Evolutionary conservation across 179 eudicot genomes (phyloP).

Genomic region (Vitellaria paradoxa): DNA sequence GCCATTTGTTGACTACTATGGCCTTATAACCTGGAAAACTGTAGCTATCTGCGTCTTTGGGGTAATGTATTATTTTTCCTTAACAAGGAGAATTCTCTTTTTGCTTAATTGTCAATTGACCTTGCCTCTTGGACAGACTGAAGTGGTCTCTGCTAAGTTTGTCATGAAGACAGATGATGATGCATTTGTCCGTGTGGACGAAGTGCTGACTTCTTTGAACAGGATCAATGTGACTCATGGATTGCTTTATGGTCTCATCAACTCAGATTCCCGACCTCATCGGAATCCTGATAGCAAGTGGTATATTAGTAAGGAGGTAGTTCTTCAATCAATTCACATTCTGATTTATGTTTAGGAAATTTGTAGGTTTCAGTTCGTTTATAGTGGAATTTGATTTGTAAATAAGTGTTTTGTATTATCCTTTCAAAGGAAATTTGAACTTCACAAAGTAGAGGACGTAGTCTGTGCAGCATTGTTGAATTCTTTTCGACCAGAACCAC

Average conservation of each 20-base stretch:
- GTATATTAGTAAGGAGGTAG: conserved; percentile 83
- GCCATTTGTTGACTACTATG: conserved; percentile 96
- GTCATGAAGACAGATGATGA: conserved; percentile 98
- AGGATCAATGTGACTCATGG: conserved; percentile 58
- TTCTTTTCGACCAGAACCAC: not conserved
- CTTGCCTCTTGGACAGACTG: conserved; percentile 49
- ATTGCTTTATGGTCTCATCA: conserved; percentile 87
- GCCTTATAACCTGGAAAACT: conserved; percentile 91
- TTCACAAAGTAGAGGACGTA: not conserved
- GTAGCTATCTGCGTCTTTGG: conserved; percentile 89
- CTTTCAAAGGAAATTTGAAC: not conserved
- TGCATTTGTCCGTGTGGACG: conserved; percentile 94
- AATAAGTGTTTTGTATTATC: not conserved
- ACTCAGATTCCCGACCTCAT: conserved; percentile 77
- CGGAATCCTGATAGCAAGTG: conserved; percentile 88
- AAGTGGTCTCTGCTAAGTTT: conserved; percentile 70
- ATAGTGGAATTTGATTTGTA: not conserved
- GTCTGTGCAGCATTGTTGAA: not conserved
- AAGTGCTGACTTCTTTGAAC: conserved; percentile 61
- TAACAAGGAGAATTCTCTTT: conserved; percentile 7
- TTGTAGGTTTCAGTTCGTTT: not conserved
- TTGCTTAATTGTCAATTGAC: conserved; percentile 23
- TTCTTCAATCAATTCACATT: not conserved
- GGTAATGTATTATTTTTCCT: conserved; percentile 41
- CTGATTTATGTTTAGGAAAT: not conserved